Evolutionary conservation across 176 grass and related monocot species (phyloP).

Genomic region (Oryza meridionalis): DNA sequence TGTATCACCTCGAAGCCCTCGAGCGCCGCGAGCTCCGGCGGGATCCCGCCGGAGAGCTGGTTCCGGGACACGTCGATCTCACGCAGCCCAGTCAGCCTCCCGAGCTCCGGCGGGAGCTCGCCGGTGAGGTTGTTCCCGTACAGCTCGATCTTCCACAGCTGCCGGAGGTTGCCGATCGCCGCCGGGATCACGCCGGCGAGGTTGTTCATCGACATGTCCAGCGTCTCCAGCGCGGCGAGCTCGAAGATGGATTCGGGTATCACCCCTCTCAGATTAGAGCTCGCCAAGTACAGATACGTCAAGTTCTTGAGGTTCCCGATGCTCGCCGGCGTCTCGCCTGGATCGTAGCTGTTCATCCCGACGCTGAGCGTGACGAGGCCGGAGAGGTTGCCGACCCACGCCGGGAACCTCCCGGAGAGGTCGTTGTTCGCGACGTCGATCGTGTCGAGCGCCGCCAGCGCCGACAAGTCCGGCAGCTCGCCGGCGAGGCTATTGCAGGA

Average conservation of each 20-base stretch:
- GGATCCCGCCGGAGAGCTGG: slow-evolving; percentile 61
- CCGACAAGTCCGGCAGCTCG: slow-evolving; percentile 61
- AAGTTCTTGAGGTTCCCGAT: slow-evolving; percentile 82
- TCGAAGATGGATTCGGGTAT: slow-evolving; percentile 69
- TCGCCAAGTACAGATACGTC: slow-evolving; percentile 66
- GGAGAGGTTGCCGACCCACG: slow-evolving; percentile 52
- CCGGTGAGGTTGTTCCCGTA: slow-evolving; percentile 73
- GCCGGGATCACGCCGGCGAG: slow-evolving; percentile 53
- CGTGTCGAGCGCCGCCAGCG: slow-evolving; percentile 39
- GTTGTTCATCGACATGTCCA: slow-evolving; percentile 71
- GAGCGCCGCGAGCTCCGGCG: slow-evolving; percentile 47
- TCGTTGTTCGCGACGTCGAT: slow-evolving; percentile 64
- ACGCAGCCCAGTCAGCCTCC: slow-evolving; percentile 44
- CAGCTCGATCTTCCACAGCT: slow-evolving; percentile 74
- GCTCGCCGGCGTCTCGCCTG: slow-evolving; percentile 50
- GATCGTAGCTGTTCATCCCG: slow-evolving; percentile 53
- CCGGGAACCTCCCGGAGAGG: slow-evolving; percentile 54
- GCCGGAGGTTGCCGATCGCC: slow-evolving; percentile 59
- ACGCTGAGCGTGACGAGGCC: slow-evolving; percentile 54
- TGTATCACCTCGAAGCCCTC: slow-evolving; percentile 65
- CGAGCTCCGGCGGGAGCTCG: slow-evolving; percentile 64
- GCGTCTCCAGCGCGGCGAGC: slow-evolving; percentile 57
- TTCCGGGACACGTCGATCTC: slow-evolving; percentile 76
- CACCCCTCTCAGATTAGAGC: slow-evolving; percentile 48
- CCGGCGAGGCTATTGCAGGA: slow-evolving; percentile 57